Evolutionary conservation across 2,329 filamentous ascomycete species (phyloP).

Genomic region (Coniochaeta pulveracea): DNA sequence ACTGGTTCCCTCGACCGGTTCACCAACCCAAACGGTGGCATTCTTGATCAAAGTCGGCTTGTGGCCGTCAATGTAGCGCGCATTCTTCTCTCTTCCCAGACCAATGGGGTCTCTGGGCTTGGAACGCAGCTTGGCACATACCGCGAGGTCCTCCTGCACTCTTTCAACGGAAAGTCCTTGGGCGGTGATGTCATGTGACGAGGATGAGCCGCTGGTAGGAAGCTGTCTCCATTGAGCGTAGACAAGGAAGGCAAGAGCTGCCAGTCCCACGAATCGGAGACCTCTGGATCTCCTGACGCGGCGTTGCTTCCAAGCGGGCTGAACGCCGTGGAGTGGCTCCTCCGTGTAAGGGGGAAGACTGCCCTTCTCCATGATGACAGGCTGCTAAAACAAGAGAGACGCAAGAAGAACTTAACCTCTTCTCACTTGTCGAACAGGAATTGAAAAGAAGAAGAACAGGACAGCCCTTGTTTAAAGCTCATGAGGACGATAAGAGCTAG

Average conservation of each 20-base stretch:
- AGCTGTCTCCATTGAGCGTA: conserved; percentile 32
- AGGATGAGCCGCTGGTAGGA: conserved; percentile 6
- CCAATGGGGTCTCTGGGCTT: conserved; percentile 45
- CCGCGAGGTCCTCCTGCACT: conserved; percentile 40
- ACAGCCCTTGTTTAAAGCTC: too few species aligned
- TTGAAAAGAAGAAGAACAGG: too few species aligned
- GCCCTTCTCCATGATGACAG: conserved; percentile 22
- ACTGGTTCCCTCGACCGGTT: conserved; percentile 40
- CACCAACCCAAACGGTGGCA: conserved; percentile 55
- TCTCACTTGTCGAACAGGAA: too few species aligned
- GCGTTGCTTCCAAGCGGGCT: conserved; percentile 16
- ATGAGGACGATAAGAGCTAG: neutral
- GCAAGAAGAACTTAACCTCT: neutral
- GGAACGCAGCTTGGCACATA: conserved; percentile 41
- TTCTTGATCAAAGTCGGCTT: conserved; percentile 54
- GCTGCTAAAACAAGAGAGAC: neutral
- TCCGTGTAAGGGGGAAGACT: conserved; percentile 26
- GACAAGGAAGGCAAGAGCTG: conserved; percentile 36
- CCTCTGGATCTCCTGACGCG: conserved; percentile 30
- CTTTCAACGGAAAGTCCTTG: conserved; percentile 36
- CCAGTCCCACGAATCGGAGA: conserved; percentile 29
- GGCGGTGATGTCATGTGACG: conserved; percentile 11
- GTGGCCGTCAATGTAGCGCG: conserved; percentile 46
- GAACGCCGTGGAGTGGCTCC: conserved; percentile 1
- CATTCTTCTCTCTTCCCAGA: conserved; percentile 45